Evolutionary conservation across 2,329 filamentous ascomycete genomes (phyloP), one percentile per base, ranked within the genome.

Genomic region (Paraphaeosphaeria minitans): DNA sequence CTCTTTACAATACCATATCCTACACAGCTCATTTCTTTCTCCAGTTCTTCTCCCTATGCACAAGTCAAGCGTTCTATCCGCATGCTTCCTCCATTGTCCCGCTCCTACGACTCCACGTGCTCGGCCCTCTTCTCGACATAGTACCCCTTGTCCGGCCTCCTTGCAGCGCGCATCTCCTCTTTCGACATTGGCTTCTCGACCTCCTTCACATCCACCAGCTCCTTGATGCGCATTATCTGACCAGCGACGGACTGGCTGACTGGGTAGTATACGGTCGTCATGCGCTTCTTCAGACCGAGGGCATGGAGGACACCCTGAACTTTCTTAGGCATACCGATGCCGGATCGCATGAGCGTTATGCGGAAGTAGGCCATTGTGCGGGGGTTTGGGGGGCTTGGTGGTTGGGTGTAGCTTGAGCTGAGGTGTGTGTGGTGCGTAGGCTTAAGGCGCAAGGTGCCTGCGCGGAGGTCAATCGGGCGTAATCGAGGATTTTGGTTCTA

Each of bases 191-290:
- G 77, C 61, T 79, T 75, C 35, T 88, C 87, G 46, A 96, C 92
- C 80, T 96, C 93, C 66, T 87, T 82, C 37, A 97, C 92, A 55
- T 86, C 83, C 47, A 97, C 91, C 63, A 97, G 82, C 80, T 97
- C 93, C 82, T 97, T 97, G 69, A 97, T 92, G 78, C 90, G 89
- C 83, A 97, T 89, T 72, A 97, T 92, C 82, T 96, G 92, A 74
- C 93, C 93, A 10, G 93, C 93, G 62, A 92, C 87, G 66, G 92
- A 88, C 43, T 88, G 87, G 61, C 85, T 85, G 61, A 96, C 92
- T 39, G 91, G 90, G 78, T 96, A 90, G 83, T 96, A 97, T 71
- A 97, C 93, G 55, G 91, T 94, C 72, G 88, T 88, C 84, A 89
- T 88, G 71, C 93, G 90, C 76, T 90, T 91, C 70, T 89, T 90